These are phyloP conservation scores for Hirschfeldia incana DNA, from an alignment of 345 rosid species.

Conservation along the genomic window DNA sequence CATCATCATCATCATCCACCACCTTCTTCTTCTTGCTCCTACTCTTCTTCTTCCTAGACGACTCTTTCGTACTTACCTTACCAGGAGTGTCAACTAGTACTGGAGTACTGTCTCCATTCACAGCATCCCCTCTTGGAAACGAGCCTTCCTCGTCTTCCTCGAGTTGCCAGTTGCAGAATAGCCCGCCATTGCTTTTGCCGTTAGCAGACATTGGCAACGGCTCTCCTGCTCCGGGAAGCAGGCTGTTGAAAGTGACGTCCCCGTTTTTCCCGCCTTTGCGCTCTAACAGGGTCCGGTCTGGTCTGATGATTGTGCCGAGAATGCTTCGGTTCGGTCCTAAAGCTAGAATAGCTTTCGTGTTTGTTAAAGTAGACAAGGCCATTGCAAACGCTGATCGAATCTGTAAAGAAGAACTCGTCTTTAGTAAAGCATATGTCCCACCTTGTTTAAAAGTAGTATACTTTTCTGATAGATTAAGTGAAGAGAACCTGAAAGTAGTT, in stretches of 20 bases:
- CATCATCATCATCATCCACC: slow-evolving; percentile 25
- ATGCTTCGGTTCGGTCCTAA: slow-evolving; percentile 80
- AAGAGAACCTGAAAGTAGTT: slow-evolving; percentile 87
- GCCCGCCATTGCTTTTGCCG: slow-evolving; percentile 45
- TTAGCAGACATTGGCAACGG: slow-evolving; percentile 51
- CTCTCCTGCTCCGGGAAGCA: slow-evolving; percentile 90
- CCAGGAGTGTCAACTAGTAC: slow-evolving; percentile 44
- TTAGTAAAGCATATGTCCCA: background rate
- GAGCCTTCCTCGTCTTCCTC: slow-evolving; percentile 71
- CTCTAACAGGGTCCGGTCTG: slow-evolving; percentile 64
- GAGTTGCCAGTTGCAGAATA: slow-evolving; percentile 72
- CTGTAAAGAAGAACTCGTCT: slow-evolving; percentile 42
- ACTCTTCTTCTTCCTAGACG: slow-evolving; percentile 48
- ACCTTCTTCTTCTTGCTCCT: slow-evolving; percentile 41
- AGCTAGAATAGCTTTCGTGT: slow-evolving; percentile 54
- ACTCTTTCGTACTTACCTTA: slow-evolving; percentile 52
- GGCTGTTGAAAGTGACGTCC: slow-evolving; percentile 60
- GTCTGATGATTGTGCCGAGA: slow-evolving; percentile 88
- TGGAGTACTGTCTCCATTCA: slow-evolving; percentile 35
- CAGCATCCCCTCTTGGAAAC: slow-evolving; percentile 60
- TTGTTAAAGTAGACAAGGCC: slow-evolving; percentile 77
- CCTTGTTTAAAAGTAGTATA: background rate
- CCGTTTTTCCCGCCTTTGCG: slow-evolving; percentile 81
- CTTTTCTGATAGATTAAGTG: background rate
- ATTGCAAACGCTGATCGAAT: slow-evolving; percentile 87